Conservation (phyloP, 169 alveolate genomes). For the Plasmodium sp. region DNA sequence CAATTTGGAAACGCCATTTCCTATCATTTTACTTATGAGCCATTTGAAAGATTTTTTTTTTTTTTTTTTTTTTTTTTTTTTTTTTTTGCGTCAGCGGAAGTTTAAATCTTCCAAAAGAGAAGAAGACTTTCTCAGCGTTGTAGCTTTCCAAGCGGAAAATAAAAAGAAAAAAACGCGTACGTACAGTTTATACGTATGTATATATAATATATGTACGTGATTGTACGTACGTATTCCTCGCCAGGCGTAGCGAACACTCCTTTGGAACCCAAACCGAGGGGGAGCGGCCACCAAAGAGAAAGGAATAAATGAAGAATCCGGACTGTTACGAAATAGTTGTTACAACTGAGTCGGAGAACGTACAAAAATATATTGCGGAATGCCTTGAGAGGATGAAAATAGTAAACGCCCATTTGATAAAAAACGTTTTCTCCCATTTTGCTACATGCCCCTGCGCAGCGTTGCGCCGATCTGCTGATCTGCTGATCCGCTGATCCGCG, state of each 20-base stretch:
- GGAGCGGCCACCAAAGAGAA: background rate
- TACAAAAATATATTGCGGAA: constrained; percentile 13
- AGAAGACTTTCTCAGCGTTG: background rate
- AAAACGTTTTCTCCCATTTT: background rate
- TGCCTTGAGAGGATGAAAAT: constrained; percentile 25
- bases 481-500: background rate
- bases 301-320: background rate
- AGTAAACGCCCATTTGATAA: constrained; percentile 1
- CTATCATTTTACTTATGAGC: background rate
- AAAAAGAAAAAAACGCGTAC: background rate
- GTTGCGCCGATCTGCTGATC: background rate
- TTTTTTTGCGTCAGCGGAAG: background rate
- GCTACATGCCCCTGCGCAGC: background rate
- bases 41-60: background rate
- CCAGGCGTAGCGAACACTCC: background rate
- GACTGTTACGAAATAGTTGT: constrained; percentile 1
- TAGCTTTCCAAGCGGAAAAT: background rate
- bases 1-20: background rate
- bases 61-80: too few species aligned
- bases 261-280: background rate
- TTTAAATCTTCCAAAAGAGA: background rate
- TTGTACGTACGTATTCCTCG: background rate
- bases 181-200: background rate
- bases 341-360: background rate
- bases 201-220: background rate